Evolutionary conservation across 2,329 filamentous ascomycete genomes (phyloP), one percentile per base, ranked within the genome.

Genomic region (Ophiostoma himal-ulmi): DNA sequence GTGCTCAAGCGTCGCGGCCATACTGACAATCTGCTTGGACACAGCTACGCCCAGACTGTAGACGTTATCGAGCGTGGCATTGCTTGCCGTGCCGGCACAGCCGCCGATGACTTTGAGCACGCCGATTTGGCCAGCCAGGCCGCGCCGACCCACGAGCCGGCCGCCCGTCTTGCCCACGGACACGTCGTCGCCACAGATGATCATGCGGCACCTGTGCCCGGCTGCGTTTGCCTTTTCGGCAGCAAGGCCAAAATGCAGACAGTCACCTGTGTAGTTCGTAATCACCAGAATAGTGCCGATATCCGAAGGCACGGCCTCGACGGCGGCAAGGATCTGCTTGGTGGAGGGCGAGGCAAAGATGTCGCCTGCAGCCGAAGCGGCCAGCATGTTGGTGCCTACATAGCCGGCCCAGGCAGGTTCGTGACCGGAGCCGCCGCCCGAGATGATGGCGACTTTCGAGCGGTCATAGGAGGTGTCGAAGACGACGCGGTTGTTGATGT

Each of bases 231-330:
- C 86, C 77, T 83, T 87, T 74, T 87, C 86, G 68, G 84, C 84
- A 2, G 86, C 86, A 14, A 88, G 78, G 0, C 86, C 86, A 73
- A 88, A 88, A 76, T 89, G 87, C 72, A 89, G 79, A 71, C 86
- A 87, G 76, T 89, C 87, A 66, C 87, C 87, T 0, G 87, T 89
- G 77, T 89, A 89, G 77, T 90, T 90, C 65, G 86, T 88, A 72
- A 89, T 84, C 68, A 89, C 83, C 1, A 89, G 79, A 67, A 89
- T 84, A 2, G 84, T 84, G 52, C 87, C 87, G 75, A 79, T 80
- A 44, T 82, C 80, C 37, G 81, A 87, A n/a, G 83, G 85, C 13
- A 83, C 84, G 65, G 82, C 81, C 68, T 85, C 83, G 57, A 89
- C 83, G 6, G 83, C 87, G 1, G 86, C 83, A 10, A 88, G 77